Conservation (phyloP, 768 basidiomycete species). For the Mycena capillaripes region DNA sequence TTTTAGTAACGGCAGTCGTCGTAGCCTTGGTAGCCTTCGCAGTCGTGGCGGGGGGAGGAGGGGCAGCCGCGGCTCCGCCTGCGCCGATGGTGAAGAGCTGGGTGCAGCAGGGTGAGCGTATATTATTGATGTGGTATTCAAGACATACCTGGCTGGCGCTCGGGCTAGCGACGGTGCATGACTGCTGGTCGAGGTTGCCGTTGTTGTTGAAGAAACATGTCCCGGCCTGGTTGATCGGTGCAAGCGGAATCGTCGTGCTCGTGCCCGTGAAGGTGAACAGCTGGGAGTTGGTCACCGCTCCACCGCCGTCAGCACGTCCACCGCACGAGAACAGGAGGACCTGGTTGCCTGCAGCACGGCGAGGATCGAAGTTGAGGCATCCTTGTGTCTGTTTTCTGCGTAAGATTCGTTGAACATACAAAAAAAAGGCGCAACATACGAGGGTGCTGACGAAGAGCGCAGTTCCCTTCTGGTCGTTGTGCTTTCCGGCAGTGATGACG, state of each 20-base stretch:
- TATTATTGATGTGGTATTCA: background rate
- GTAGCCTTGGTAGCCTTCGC: background rate
- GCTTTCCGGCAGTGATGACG: slow-evolving; percentile 38
- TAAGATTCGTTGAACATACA: background rate
- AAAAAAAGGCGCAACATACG: background rate
- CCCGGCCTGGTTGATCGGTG: slow-evolving; percentile 26
- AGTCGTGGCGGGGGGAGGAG: background rate
- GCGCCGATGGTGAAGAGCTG: slow-evolving; percentile 37
- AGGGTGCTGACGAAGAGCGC: slow-evolving; percentile 40
- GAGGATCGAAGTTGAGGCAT: slow-evolving; percentile 42
- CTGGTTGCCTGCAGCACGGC: slow-evolving; percentile 39
- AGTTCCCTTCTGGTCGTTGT: slow-evolving; percentile 38
- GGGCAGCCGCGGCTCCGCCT: background rate
- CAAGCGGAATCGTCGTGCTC: slow-evolving; percentile 22
- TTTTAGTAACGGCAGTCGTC: background rate
- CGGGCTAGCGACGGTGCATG: slow-evolving; percentile 21
- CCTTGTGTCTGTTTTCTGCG: slow-evolving; percentile 30
- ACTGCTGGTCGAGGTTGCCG: slow-evolving; percentile 29
- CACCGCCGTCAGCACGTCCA: slow-evolving; percentile 30
- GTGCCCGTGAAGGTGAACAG: slow-evolving; percentile 33
- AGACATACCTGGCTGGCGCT: slow-evolving; percentile 19
- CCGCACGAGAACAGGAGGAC: slow-evolving; percentile 34
- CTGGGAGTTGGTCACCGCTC: slow-evolving; percentile 37
- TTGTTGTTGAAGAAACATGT: slow-evolving; percentile 35
- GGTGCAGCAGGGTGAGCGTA: background rate